Evolutionary conservation across 2,329 filamentous ascomycete species (phyloP).

Genomic region (Pseudogymnoascus sp.): DNA sequence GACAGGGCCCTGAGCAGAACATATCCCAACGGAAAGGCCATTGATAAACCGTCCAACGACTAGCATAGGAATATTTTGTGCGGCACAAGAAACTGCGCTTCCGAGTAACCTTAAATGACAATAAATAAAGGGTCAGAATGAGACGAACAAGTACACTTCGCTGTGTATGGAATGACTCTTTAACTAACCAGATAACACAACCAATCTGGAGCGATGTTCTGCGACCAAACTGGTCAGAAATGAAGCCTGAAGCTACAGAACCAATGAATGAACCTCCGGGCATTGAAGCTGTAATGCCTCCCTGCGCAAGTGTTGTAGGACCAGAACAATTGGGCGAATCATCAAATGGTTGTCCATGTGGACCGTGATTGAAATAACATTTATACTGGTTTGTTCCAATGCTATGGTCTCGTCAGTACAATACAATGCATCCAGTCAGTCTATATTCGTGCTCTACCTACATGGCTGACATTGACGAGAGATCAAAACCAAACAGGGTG

Average conservation of each 20-base stretch:
- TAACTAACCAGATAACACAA: constrained; percentile 35
- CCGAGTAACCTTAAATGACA: constrained; percentile 42
- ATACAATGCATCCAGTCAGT: constrained; percentile 47
- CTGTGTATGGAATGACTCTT: background rate
- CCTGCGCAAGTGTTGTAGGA: constrained; percentile 43
- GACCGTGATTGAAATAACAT: constrained; percentile 42
- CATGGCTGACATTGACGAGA: constrained; percentile 51
- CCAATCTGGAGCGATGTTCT: constrained; percentile 43
- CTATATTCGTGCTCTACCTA: constrained; percentile 32
- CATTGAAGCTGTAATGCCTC: constrained; percentile 64
- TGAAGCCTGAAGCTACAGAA: constrained; percentile 50
- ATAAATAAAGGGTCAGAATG: constrained; percentile 11
- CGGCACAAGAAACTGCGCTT: constrained; percentile 51
- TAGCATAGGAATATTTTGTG: constrained; percentile 49
- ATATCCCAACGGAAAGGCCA: constrained; percentile 54
- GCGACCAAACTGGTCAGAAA: constrained; percentile 50
- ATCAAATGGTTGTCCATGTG: constrained; percentile 31
- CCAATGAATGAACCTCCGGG: constrained; percentile 63
- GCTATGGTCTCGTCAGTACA: constrained; percentile 26
- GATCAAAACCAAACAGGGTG: constrained; percentile 39
- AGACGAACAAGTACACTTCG: constrained; percentile 30
- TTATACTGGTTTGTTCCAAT: constrained; percentile 46
- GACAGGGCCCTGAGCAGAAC: constrained; percentile 59
- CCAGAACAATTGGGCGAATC: constrained; percentile 40
- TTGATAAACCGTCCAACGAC: constrained; percentile 53